phyloP scores from a whole-genome alignment of 768 basidiomycete species.

The Lenzites betulinus region DNA sequence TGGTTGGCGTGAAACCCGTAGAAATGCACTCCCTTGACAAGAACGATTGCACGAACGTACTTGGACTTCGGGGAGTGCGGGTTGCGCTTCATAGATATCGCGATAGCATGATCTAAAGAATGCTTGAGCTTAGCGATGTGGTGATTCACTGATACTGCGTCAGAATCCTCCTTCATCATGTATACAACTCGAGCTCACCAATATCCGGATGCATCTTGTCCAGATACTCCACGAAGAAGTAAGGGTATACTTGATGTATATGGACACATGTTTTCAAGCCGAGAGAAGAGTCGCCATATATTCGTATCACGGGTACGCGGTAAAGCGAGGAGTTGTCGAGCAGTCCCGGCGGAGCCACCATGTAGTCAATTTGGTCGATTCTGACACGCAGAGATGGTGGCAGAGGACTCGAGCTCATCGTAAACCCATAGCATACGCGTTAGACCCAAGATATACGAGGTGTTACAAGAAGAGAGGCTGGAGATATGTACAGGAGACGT shows the following conservation, averaged over 20 bases:
- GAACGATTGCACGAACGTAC: slow-evolving; percentile 72
- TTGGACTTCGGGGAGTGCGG: slow-evolving; percentile 58
- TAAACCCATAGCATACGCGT: background rate
- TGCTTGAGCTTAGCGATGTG: slow-evolving; percentile 70
- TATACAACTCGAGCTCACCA: slow-evolving; percentile 48
- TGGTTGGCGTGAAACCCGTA: slow-evolving; percentile 91
- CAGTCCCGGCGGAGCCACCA: slow-evolving; percentile 54
- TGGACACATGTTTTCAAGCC: slow-evolving; percentile 85
- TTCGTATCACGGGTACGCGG: slow-evolving; percentile 77
- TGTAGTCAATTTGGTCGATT: slow-evolving; percentile 66
- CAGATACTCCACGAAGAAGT: slow-evolving; percentile 85
- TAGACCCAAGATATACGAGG: background rate
- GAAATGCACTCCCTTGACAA: slow-evolving; percentile 94
- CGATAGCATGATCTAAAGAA: slow-evolving; percentile 86
- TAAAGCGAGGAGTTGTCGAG: slow-evolving; percentile 65
- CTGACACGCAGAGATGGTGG: slow-evolving; percentile 40
- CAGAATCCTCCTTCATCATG: background rate
- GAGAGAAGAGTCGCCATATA: slow-evolving; percentile 80
- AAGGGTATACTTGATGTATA: slow-evolving; percentile 93
- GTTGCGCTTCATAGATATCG: slow-evolving; percentile 75
- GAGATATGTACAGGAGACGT: slow-evolving; percentile 9
- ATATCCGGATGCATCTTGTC: slow-evolving; percentile 62
- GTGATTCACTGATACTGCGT: slow-evolving; percentile 55
- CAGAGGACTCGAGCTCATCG: slow-evolving; percentile 15
- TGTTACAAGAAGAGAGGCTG: slow-evolving; percentile 2